Conservation (phyloP, 2,329 filamentous ascomycete genomes). For the Colletotrichum caudatum region DNA sequence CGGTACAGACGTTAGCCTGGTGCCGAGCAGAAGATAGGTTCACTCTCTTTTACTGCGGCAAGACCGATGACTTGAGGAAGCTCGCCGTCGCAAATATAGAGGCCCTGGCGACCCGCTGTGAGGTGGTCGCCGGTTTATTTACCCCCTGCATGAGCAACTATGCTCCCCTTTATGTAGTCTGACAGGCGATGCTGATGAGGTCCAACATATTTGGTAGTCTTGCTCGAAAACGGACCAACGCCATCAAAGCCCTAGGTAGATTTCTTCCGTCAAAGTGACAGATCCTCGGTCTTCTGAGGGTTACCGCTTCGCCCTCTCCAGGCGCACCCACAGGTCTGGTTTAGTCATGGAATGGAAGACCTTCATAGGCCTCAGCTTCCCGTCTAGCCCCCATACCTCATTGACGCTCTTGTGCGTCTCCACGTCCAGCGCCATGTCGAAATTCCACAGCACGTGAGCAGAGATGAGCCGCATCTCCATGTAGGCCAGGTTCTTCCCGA, state of each 20-base stretch:
- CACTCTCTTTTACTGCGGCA: too few species aligned
- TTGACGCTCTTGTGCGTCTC: slow-evolving; percentile 40
- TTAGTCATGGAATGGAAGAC: slow-evolving; percentile 9
- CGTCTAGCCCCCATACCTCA: neutral
- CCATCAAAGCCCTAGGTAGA: neutral
- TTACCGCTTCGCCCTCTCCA: neutral
- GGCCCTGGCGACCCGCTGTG: too few species aligned
- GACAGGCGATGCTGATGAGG: neutral
- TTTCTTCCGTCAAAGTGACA: neutral
- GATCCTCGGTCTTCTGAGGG: neutral
- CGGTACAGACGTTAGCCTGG: too few species aligned
- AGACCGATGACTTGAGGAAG: too few species aligned
- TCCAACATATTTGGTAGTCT: neutral
- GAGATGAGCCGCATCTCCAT: slow-evolving; percentile 62
- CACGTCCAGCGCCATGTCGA: slow-evolving; percentile 55
- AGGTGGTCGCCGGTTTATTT: too few species aligned
- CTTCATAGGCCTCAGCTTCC: neutral
- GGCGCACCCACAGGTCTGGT: slow-evolving; percentile 1
- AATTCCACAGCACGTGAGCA: slow-evolving; percentile 58
- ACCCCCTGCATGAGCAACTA: too few species aligned
- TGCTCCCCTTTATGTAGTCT: too few species aligned
- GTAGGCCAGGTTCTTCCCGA: slow-evolving; percentile 56
- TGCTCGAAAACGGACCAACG: neutral
- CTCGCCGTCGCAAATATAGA: too few species aligned
- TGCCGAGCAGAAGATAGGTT: too few species aligned